Base-by-base conservation (phyloP, 495 filamentous ascomycete species). In the Pseudotulostoma volvatum region DNA sequence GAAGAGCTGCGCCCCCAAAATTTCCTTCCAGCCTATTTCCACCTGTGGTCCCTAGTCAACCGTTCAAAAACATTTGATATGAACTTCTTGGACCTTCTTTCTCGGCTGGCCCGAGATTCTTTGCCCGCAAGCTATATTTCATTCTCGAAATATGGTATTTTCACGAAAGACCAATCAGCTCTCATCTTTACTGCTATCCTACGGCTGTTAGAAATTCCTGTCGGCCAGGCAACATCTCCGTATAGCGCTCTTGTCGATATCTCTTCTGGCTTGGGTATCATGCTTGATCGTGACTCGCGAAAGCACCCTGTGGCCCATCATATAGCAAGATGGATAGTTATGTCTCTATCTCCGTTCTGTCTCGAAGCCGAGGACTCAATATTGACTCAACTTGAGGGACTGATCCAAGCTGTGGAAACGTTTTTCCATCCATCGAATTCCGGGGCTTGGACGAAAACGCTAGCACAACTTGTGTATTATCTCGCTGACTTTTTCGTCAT, bases 381-480 rank as follows among this genome's bases (percentile, higher is more conserved):
- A 37, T 55, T 97, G 44, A 67, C 78, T 18, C 83, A 79, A 43
- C 73, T 99, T 1, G 92, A 99, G 53, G 90, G 86, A 5, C 67
- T 99, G 30, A 84, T 99, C 45, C 79, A 96, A 52, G 92, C 84
- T 9, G 80, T 96, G 33, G 90, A 99, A 54, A 99, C 90, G 1
- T 99, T 96, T 61, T 99, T 94, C 66, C 90, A 99, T 46, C 90
- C 90, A 13, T 96, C 92, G 8, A 99, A 99, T 54, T 83, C 90
- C 34, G 90, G 90, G 7, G 61, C 52, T 30, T 99, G 90, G 90
- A 94, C 88, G 0, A 84, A 77, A 52, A 84, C 84, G 35, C 61
- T 99, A 13, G 77, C 84, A 0, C 87, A 95, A 50, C 65, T 99
- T 34, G 80, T 92, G 18, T 95, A 81, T 57, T 95, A 92, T 57